Percentiles rank a stretch among this genome's conserved stretches.
phyloP scores from a whole-genome alignment of 371 early-diverging fungal species.

The Rhizomucor pusillus region DNA sequence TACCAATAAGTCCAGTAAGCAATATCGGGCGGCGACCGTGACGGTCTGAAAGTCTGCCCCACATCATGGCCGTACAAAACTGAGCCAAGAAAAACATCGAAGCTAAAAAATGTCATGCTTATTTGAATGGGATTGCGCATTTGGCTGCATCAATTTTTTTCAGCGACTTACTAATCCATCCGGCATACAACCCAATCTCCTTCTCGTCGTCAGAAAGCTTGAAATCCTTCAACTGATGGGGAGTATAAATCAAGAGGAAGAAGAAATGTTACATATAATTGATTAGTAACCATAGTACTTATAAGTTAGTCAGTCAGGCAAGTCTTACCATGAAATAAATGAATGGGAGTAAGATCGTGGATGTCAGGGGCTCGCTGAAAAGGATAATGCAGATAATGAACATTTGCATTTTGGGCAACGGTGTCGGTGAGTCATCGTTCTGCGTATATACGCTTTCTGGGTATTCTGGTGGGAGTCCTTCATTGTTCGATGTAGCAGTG shows the following conservation, averaged over 20 bases:
- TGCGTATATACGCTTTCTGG: not conserved
- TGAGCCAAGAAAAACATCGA: conserved; percentile 56
- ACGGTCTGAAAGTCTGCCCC: conserved; percentile 58
- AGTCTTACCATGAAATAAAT: conserved; percentile 58
- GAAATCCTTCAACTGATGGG: conserved; percentile 62
- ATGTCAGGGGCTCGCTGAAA: conserved; percentile 64
- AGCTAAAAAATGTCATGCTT: conserved; percentile 14
- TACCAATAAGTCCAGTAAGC: conserved; percentile 75
- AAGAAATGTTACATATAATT: not conserved
- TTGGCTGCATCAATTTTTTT: not conserved
- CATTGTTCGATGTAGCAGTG: conserved; percentile 6
- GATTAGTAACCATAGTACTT: not conserved
- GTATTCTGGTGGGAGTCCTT: not conserved
- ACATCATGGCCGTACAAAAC: conserved; percentile 52
- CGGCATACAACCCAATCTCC: conserved; percentile 67
- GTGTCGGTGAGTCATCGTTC: conserved; percentile 20
- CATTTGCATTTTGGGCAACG: conserved; percentile 54
- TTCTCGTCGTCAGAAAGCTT: conserved; percentile 57
- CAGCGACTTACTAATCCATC: conserved; percentile 49
- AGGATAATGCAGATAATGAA: conserved; percentile 58
- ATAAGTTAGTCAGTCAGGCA: too few relatives aligned
- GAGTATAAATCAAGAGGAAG: conserved; percentile 2
- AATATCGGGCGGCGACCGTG: conserved; percentile 83
- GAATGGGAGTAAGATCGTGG: conserved; percentile 67
- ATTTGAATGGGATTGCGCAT: not conserved